Evolutionary conservation across 2,329 filamentous ascomycete species (phyloP), one percentile per base, ranked within the genome.

Genomic region (Ilyonectria robusta): DNA sequence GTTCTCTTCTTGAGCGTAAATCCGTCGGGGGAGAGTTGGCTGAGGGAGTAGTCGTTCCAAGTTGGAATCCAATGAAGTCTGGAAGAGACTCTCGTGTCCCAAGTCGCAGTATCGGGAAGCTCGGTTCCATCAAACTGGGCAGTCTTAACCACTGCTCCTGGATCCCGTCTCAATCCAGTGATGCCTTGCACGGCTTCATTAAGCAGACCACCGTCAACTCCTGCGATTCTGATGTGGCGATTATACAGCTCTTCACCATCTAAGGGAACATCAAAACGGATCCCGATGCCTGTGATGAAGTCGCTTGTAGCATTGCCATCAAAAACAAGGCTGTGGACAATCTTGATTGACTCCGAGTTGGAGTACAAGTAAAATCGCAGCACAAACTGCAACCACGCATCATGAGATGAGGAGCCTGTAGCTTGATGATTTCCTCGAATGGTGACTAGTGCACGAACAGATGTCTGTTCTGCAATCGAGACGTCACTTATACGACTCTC

Each of bases 1-100:
- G 88, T 91, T 48, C 89, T 79, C 78, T 91, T 91, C 77, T 86
- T 86, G 21, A 91, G 76, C 0, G 82, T 88, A 72, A 89, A 91
- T 0, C 88, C 89, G 48, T 91, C 89, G 0, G 89, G 79, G 0
- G 88, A 90, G 0, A 89, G 79, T 71, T 91, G 89, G 0, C 80
- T 81, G 15, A 91, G 78, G 19, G 81, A 84, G 73, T 86, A 91
- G 69, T 90, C 87, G 58, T 83, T 85, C 87, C 88, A 91, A 0
- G 82, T 76, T 0, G 88, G 89, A 54, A 91, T 84, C 85, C 86
- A 91, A 42, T 86, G 82, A 5, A 89, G 72, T 3, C 84, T 76
- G 9, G 80, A 80, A 0, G 83, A 80, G 4, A 88, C 81, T 50
- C 81, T 76, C 4, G 81, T 76, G 68, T 85, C 81, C 86, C 86